Conservation (phyloP, 2,329 filamentous ascomycete species). For the Diplodia corticola region DNA sequence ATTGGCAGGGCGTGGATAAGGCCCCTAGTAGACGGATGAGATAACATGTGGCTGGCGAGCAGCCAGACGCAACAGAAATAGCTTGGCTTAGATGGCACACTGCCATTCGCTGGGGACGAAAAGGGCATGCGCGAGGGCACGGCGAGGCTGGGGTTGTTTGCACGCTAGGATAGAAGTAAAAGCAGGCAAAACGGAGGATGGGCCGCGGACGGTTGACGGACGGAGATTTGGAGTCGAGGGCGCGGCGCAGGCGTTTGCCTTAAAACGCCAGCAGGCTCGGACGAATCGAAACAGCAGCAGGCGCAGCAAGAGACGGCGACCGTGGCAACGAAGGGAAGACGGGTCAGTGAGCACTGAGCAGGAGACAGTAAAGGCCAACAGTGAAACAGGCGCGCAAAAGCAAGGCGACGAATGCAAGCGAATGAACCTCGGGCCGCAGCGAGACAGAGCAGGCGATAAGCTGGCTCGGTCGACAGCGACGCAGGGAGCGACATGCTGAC, state of each 20-base stretch:
- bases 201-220: not conserved
- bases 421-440: not conserved
- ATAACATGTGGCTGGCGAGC: conserved; percentile 8
- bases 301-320: not conserved
- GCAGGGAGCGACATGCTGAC: not conserved
- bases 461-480: not conserved
- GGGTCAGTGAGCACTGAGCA: not conserved
- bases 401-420: conserved; percentile 14
- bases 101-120: not conserved
- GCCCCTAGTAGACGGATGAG: not conserved
- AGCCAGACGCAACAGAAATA: not conserved
- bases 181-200: not conserved
- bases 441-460: conserved; percentile 1
- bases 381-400: conserved; percentile 3
- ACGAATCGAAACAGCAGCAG: not conserved
- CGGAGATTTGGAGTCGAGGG: not conserved
- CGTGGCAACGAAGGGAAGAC: not conserved
- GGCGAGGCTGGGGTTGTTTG: not conserved
- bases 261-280: not conserved
- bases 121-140: not conserved
- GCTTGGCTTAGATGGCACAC: not conserved
- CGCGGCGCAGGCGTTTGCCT: conserved; percentile 9
- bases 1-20: conserved; percentile 3
- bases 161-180: not conserved
- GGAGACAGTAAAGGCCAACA: not conserved